Conservation (phyloP, 305 asterid genomes). For the Coffea humblotiana region DNA sequence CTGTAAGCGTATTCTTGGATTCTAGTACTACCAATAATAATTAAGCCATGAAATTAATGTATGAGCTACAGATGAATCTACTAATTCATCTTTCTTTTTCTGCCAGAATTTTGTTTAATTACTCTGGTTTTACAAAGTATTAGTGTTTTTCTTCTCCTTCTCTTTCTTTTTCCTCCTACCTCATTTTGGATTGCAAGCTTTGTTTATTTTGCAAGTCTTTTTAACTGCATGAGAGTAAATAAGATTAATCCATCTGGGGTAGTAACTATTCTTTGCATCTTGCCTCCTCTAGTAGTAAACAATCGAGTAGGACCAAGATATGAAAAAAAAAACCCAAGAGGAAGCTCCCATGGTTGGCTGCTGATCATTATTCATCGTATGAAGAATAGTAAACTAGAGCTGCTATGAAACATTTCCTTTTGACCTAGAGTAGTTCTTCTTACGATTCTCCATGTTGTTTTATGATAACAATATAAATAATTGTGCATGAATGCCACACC, state of each 20-base stretch:
- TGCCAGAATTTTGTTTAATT: too few relatives aligned
- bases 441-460: neutral
- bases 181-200: neutral
- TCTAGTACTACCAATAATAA: slow-evolving; percentile 11
- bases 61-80: neutral
- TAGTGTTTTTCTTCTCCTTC: too few relatives aligned
- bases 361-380: neutral
- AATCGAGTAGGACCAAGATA: too few relatives aligned
- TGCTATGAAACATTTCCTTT: neutral
- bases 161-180: too few relatives aligned
- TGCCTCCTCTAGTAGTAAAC: neutral
- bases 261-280: neutral
- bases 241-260: too few relatives aligned
- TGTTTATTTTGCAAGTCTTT: neutral
- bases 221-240: neutral
- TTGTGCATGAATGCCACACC: neutral
- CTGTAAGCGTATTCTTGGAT: slow-evolving; percentile 48
- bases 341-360: neutral
- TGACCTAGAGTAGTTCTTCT: neutral
- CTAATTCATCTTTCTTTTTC: neutral
- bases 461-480: too few relatives aligned
- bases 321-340: neutral
- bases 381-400: neutral
- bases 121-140: neutral
- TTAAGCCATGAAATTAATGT: neutral